These are phyloP conservation scores for Marasmius sp. DNA, from an alignment of 1,284 basidiomycete genomes.

Conservation along the genomic window DNA sequence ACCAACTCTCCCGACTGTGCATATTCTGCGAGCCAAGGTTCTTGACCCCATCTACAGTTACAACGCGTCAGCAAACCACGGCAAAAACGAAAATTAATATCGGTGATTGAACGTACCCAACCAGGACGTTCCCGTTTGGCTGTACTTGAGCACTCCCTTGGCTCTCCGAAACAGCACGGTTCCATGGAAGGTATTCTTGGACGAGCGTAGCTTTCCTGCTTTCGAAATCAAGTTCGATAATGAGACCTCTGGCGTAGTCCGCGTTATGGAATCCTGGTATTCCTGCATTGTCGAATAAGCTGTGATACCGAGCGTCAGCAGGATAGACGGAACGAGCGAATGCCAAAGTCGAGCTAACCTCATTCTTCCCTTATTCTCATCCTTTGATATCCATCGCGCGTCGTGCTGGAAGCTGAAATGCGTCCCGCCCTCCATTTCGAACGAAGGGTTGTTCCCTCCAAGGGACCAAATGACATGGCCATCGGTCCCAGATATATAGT, in stretches of 20 bases:
- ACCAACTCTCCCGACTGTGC: constrained; percentile 5
- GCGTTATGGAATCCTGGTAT: constrained; percentile 2
- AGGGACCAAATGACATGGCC: constrained; percentile 19
- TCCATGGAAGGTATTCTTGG: constrained; percentile 6
- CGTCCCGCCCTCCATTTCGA: constrained; percentile 12
- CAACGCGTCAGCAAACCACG: background rate
- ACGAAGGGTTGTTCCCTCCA: constrained; percentile 14
- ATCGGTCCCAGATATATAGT: constrained; percentile 12
- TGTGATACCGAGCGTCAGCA: background rate
- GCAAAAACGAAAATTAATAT: background rate
- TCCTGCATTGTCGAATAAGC: constrained; percentile 13
- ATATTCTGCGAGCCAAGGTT: constrained; percentile 10
- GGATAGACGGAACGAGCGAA: background rate
- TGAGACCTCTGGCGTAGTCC: constrained; percentile 5
- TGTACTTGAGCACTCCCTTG: constrained; percentile 12
- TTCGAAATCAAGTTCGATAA: constrained; percentile 5
- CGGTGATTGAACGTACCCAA: constrained; percentile 4
- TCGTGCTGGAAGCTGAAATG: constrained; percentile 19
- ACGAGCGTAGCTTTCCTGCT: constrained; percentile 7
- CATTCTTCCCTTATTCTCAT: constrained; percentile 9
- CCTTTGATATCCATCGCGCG: constrained; percentile 13
- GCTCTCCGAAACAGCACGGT: constrained; percentile 6
- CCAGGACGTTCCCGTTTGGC: constrained; percentile 11
- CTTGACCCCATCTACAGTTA: constrained; percentile 8
- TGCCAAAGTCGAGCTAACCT: constrained; percentile 6